Conservation (phyloP, 2,329 filamentous ascomycete species). For the Penicillium griseofulvum region DNA sequence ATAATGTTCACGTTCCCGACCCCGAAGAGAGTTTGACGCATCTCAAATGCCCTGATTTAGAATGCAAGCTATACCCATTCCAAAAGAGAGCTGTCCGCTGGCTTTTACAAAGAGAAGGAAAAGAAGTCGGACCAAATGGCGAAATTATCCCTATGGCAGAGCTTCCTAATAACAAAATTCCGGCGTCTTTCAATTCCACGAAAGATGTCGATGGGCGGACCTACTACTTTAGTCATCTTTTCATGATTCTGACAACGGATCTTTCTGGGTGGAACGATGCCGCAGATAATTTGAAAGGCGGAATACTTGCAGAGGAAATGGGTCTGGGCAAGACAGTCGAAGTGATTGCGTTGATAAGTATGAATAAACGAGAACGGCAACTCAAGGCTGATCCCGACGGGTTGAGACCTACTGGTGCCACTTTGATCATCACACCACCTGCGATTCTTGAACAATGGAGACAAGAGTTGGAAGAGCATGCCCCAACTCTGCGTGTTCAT, state of each 20-base stretch:
- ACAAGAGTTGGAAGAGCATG: slow-evolving; percentile 57
- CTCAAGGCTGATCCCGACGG: slow-evolving; percentile 20
- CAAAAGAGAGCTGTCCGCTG: slow-evolving; percentile 48
- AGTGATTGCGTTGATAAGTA: slow-evolving; percentile 46
- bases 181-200: slow-evolving; percentile 40
- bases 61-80: slow-evolving; percentile 48
- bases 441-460: slow-evolving; percentile 64
- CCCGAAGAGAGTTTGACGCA: slow-evolving; percentile 33
- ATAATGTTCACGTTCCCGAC: slow-evolving; percentile 47
- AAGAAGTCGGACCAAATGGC: slow-evolving; percentile 34
- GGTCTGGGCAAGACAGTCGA: slow-evolving; percentile 52
- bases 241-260: slow-evolving; percentile 41
- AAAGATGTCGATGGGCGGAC: slow-evolving; percentile 38
- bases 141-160: slow-evolving; percentile 21
- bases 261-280: slow-evolving; percentile 35
- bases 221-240: slow-evolving; percentile 44
- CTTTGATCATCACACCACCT: slow-evolving; percentile 61
- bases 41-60: slow-evolving; percentile 35
- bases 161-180: slow-evolving; percentile 21
- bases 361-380: slow-evolving; percentile 35
- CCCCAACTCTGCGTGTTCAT: slow-evolving; percentile 55
- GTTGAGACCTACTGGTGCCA: slow-evolving; percentile 50
- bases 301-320: slow-evolving; percentile 53
- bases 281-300: slow-evolving; percentile 36
- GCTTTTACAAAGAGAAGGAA: slow-evolving; percentile 47